Evolutionary conservation across 2,329 filamentous ascomycete species (phyloP), one percentile per base, ranked within the genome.

Genomic region (Fulvia fulva): DNA sequence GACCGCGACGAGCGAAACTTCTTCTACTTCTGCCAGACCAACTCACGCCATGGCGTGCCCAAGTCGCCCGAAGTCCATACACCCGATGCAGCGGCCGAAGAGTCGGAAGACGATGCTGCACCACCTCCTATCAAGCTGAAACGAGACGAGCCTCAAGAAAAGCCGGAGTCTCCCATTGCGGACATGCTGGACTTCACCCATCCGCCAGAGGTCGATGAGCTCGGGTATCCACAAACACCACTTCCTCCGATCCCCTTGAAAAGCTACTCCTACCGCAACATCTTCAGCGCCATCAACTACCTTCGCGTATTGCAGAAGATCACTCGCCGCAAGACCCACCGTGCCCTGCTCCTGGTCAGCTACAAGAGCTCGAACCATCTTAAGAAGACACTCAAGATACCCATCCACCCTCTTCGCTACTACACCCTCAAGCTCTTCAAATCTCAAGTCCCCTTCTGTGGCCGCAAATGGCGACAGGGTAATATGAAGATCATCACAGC

Each of bases 401-500:
- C 93, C 0, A 91, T 99, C 69, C 87, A 87, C 1, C 84, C 91
- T 68, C 81, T 99, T 43, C 87, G 94, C 5, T 86, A 96, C 45
- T 97, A 97, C 78, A 96, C 94, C 0, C 84, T 99, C 66, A 99
- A 99, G 76, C 83, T 99, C 0, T 97, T 97, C 86, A 99, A 99
- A 76, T 94, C 91, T 60, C 94, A 99, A 75, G 94, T 99, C 4
- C 94, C 94, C 0, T 99, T 96, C 79, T 97, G 93, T 74, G 93
- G 94, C 22, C 87, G 94, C 45, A 99, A 99, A 77, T 99, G 94
- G 94, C 87, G 94, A 14, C 94, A 97, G 77, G 87, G 87, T 67
- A 97, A 99, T 75, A 99, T 99, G 94, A 89, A 93, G 56, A 92
- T 97, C 70, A 99, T 99, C 71, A 99, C 94, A 0, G 91, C 92